Base-by-base conservation (phyloP, 2,329 filamentous ascomycete species). In the Colletotrichum abscissum region DNA sequence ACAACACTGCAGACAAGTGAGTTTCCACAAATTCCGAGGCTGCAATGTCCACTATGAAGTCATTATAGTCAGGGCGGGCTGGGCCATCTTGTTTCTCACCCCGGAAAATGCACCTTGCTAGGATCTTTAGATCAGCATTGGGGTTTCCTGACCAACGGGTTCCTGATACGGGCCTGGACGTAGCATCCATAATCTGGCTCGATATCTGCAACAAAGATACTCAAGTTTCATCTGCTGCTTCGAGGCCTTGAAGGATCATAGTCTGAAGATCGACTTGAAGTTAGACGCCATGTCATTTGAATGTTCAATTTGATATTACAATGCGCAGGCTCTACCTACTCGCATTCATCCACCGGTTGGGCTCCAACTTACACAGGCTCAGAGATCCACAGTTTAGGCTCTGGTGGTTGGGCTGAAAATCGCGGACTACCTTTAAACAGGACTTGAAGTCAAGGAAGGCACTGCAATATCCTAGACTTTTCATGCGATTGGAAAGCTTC, bases 1-100 rank as follows among this genome's bases (percentile, higher is more conserved):
- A 22, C 42, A 30, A 49, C 19, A 24, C 26, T 35, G 12, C 57
- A 22, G 46, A 59, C 35, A 38, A 22, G 55, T 30, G 22, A 59
- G 56, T 65, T 72, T 65, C 67, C 70, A 70, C 70, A 56, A 35
- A 49, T 70, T 57, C 35, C 46, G 35, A 69, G 46, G 46, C 22
- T 38, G 58, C 28, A 69, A 72, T 69, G 65, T 73, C 70, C 70
- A 71, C 71, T 66, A 71, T 73, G 71, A 73, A 73, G 71, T 71
- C 71, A 73, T 73, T 46, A 46, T 70, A 46, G 66, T 55, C 70
- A 56, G 42, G 33, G 24, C 67, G 19, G 24, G n/a, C 7, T 55
- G 28, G 22, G 19, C 42, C 58, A 60, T 46, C 54, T 55, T 70
- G 60, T 49, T 66, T 66, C 24, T 22, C 35, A 52, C 38, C 60